Evolutionary conservation across 2,329 filamentous ascomycete species (phyloP).

Genomic region (Scytalidium lignicola): DNA sequence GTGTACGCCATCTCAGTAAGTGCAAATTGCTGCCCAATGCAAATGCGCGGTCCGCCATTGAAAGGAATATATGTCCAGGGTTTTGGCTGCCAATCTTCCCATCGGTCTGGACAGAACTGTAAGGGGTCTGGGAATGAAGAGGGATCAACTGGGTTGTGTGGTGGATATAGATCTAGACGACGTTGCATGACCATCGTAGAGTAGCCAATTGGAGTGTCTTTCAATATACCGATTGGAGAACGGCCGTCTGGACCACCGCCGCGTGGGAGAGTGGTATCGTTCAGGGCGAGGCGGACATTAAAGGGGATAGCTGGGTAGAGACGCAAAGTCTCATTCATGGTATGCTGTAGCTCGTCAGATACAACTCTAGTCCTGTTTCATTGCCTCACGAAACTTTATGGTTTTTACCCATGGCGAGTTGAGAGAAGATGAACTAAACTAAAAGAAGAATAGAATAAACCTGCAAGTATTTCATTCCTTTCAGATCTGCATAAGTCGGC

Average conservation of each 20-base stretch:
- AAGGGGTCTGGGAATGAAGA: slow-evolving; percentile 41
- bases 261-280: slow-evolving; percentile 68
- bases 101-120: slow-evolving; percentile 62
- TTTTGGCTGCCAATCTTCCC: slow-evolving; percentile 57
- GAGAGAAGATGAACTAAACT: not conserved
- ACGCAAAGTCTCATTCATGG: slow-evolving; percentile 73
- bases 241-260: slow-evolving; percentile 62
- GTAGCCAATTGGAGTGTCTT: slow-evolving; percentile 63
- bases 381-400: too few relatives aligned
- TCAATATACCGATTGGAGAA: slow-evolving; percentile 59
- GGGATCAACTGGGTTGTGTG: slow-evolving; percentile 32
- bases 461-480: slow-evolving; percentile 77
- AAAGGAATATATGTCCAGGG: slow-evolving; percentile 72
- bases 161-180: slow-evolving; percentile 55
- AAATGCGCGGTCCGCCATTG: slow-evolving; percentile 69
- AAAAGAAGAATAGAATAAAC: slow-evolving; percentile 14
- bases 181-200: slow-evolving; percentile 70
- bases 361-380: too few relatives aligned
- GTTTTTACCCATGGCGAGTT: too few relatives aligned
- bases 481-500: slow-evolving; percentile 75
- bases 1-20: slow-evolving; percentile 73
- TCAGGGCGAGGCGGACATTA: slow-evolving; percentile 68
- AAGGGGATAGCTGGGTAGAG: slow-evolving; percentile 75
- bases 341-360: too few relatives aligned
- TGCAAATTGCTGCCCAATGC: slow-evolving; percentile 77